Evolutionary conservation across 2,329 filamentous ascomycete species (phyloP), one percentile per base, ranked within the genome.

Genomic region (Talaromyces sp.): DNA sequence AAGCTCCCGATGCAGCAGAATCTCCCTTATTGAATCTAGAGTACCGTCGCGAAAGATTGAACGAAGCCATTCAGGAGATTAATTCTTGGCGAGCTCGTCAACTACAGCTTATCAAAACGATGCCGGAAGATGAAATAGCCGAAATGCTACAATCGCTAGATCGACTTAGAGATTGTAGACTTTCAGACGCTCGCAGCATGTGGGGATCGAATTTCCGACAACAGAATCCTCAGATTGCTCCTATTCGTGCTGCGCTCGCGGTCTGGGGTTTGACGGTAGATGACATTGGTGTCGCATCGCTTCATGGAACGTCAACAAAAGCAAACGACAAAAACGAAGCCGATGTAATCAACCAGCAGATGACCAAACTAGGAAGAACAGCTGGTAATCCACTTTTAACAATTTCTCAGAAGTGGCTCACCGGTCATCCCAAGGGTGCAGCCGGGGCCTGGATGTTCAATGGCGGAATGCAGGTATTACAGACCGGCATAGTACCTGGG

Each of bases 281-380:
- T 74, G 95, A 99, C 73, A 87, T 99, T 37, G 90, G 85, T 70
- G 93, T 99, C 68, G 94, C 94, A 13, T 98, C 94, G 13, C 98
- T 98, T 91, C 95, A 99, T 83, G 95, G 95, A 74, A 99, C 95
- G 43, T 98, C 94, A 1, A 99, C 95, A 69, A 93, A 96, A 76
- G 95, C 95, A 71, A 99, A 99, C 79, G 95, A 99, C 84, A 98
- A 97, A 89, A 99, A 99, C 80, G 95, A 99, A 80, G 98, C 94
- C n/a, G 93, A 93, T 61, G 94, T 97, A 74, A 90, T 99, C 73
- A 97, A 94, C 84, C 89, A 97, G 79, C 95, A 99, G 81, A 88
- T 99, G 80, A 89, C 89, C 72, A 95, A 99, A 76, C 89, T 99
- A 60, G 95, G 95, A 70, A 91, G 95, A 72, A 90, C 89, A 81